These are phyloP conservation scores for Acanthamoeba sp. DNA, from an alignment of 208 protist species.

Conservation along the genomic window DNA sequence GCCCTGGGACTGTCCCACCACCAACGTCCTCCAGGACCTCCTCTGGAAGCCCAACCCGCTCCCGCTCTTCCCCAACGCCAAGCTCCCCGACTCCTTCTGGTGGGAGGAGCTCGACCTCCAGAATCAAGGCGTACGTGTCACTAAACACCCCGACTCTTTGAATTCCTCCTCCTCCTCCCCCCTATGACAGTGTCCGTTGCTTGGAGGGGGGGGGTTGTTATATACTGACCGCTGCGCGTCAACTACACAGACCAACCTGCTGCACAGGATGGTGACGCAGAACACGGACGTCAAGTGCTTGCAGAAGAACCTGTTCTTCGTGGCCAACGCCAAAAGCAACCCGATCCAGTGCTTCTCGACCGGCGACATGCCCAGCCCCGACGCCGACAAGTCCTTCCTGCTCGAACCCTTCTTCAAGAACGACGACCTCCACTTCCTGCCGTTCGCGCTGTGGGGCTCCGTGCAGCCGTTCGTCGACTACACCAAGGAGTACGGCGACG, in stretches of 20 bases:
- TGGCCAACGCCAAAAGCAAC: conserved; percentile 16
- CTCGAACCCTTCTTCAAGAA: background rate
- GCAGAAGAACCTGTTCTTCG: conserved; percentile 40
- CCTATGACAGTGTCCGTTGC: background rate
- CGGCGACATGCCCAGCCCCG: conserved; percentile 2
- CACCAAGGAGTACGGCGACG: conserved; percentile 19
- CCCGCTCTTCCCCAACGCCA: conserved; percentile 15
- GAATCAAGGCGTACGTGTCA: background rate
- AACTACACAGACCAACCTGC: background rate
- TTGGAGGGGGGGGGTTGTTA: background rate
- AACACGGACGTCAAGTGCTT: conserved; percentile 31
- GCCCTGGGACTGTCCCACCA: conserved; percentile 20
- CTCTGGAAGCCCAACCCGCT: conserved; percentile 44
- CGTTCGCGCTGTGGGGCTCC: conserved; percentile 6
- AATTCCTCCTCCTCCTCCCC: too few relatives aligned
- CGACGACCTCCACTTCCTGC: conserved; percentile 36
- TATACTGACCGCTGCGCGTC: background rate
- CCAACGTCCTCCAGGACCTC: conserved; percentile 23
- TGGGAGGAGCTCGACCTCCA: conserved; percentile 23
- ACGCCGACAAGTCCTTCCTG: background rate
- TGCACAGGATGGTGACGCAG: conserved; percentile 35
- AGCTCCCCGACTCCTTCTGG: conserved; percentile 25
- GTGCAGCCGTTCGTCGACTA: conserved; percentile 23
- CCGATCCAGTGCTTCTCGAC: background rate
- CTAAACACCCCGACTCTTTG: background rate